Evolutionary conservation across 2,329 filamentous ascomycete genomes (phyloP), one percentile per base, ranked within the genome.

Genomic region (Aspergillus sojae): DNA sequence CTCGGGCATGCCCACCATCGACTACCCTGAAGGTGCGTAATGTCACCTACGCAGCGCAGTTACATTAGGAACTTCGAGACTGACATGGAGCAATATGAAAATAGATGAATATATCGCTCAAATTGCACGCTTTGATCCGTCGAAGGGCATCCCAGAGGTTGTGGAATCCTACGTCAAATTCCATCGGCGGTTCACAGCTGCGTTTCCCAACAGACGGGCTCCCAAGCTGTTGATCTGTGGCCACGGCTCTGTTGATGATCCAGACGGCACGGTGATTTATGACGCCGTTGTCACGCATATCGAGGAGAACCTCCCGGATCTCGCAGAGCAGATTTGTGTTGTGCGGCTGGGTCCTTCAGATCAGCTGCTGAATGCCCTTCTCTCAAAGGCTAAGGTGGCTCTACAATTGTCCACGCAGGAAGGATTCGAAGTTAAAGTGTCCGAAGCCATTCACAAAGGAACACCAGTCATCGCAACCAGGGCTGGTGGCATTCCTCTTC

Each of bases 381-480:
- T 95, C 65, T 88, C 89, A 43, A 89, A 90, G 57, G 88, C 91
- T 0, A 86, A 89, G 62, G 86, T 93, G 9, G 89, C 89, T 0
- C 84, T 95, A 9, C 92, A 95, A 76, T 86, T 95, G 6, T 94
- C 91, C 3, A 93, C 89, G 0, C 86, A 91, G 41, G 92, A 95
- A 74, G 91, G 92, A 0, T 95, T 95, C 70, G 92, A 95, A 77
- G 89, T 95, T 70, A 95, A 95, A 78, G 91, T 95, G 5, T 93
- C 90, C 0, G 92, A 95, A 77, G 91, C 91, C 1, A 82, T 94
- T 26, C 91, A 94, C 73, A 92, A 93, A 52, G 91, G 91, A 16
- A 87, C 90, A 2, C 92, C 92, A 1, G 85, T 93, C 70, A 92
- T 95, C 66, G 91, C 89, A 3, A 92, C 90, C 1, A 82, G 83